Percentiles rank a stretch among this genome's conserved stretches.
These are phyloP conservation scores for Backusella westeae DNA, from an alignment of 192 early-diverging fungal species.

Conservation along the genomic window DNA sequence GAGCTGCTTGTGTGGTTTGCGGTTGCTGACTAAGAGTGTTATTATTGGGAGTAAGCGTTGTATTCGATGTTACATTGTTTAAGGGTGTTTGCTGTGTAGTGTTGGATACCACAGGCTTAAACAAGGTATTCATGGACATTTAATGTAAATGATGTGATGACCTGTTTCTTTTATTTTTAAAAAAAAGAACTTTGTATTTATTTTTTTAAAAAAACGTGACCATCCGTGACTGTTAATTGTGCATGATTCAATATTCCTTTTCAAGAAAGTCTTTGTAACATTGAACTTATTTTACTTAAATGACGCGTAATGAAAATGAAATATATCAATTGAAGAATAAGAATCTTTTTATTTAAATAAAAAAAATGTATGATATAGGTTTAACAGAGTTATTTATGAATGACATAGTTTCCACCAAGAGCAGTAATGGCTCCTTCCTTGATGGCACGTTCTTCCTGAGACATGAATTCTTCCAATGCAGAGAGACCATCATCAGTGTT, in stretches of 20 bases:
- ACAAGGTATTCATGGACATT: background rate
- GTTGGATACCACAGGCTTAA: background rate
- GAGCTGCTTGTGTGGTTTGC: background rate
- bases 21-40: background rate
- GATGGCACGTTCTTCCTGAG: background rate
- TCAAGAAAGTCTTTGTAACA: background rate
- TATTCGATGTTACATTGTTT: background rate
- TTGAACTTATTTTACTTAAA: too few relatives aligned
- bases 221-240: background rate
- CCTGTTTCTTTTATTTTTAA: background rate
- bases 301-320: too few relatives aligned
- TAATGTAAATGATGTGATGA: background rate
- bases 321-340: too few relatives aligned
- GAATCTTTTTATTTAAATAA: background rate
- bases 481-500: background rate
- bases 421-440: background rate
- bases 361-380: background rate
- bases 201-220: background rate
- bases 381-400: background rate
- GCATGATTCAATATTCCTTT: background rate
- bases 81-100: background rate
- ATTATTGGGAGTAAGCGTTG: background rate
- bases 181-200: background rate
- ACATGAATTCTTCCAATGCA: background rate
- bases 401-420: conserved; percentile 1